Evolutionary conservation across 176 grass and related monocot species (phyloP).

Genomic region (Alopecurus myosuroides): DNA sequence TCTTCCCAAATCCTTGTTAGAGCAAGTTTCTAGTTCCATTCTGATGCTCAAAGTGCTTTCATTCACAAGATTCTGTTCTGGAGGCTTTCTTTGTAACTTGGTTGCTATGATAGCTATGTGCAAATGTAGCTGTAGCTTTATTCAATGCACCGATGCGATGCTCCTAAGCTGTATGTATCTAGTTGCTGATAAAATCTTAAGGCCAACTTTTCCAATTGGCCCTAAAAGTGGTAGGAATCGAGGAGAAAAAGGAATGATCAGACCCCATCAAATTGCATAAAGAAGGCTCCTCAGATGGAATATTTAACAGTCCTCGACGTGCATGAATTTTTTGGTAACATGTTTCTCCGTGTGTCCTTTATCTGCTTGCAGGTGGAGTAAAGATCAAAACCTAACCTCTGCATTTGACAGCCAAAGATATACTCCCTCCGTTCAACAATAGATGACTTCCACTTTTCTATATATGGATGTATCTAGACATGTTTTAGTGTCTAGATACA

Average conservation of each 20-base stretch:
- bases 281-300: neutral
- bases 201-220: neutral
- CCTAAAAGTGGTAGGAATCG: neutral
- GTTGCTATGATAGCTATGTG: neutral
- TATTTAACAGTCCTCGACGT: neutral
- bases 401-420: neutral
- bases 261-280: neutral
- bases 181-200: neutral
- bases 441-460: too few relatives aligned
- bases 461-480: too few relatives aligned
- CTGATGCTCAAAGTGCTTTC: neutral
- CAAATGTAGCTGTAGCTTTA: neutral
- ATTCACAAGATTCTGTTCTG: neutral
- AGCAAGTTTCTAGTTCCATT: neutral
- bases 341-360: neutral
- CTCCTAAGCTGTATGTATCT: neutral
- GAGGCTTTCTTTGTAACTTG: neutral
- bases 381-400: neutral
- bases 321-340: neutral
- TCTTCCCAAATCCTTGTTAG: neutral
- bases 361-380: neutral
- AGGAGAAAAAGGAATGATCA: neutral
- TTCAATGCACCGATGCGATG: neutral
- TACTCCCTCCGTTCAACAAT: too few relatives aligned
- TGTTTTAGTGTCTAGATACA: too few relatives aligned